These are phyloP conservation scores for Trichosporon sp. DNA, from an alignment of 1,284 basidiomycete species.

Conservation along the genomic window DNA sequence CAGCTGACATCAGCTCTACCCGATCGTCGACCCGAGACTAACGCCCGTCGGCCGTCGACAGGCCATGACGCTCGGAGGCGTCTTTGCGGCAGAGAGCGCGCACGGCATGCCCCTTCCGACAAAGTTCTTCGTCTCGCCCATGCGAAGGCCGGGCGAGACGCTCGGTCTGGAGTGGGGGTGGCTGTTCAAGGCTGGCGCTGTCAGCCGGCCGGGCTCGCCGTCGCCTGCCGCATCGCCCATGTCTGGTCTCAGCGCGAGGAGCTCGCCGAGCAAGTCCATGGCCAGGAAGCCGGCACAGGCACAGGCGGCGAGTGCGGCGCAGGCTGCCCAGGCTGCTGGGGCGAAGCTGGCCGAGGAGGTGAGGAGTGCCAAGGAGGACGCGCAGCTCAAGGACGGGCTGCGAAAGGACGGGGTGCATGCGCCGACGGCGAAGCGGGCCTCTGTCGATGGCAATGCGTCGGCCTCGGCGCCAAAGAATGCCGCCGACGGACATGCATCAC, in stretches of 20 bases:
- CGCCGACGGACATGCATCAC: background rate
- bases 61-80: constrained; percentile 19
- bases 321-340: background rate
- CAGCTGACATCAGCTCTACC: constrained; percentile 19
- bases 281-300: background rate
- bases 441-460: background rate
- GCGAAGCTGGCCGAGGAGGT: background rate
- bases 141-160: constrained; percentile 33
- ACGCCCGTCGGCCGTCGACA: constrained; percentile 24
- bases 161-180: constrained; percentile 32
- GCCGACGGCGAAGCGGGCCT: background rate
- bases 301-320: background rate
- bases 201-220: background rate
- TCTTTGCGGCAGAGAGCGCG: constrained; percentile 20
- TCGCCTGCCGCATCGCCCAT: background rate
- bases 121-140: constrained; percentile 28
- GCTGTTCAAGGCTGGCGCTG: constrained; percentile 15
- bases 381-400: too few species aligned
- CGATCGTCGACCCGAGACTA: constrained; percentile 28
- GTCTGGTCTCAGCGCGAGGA: background rate
- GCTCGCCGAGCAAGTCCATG: background rate
- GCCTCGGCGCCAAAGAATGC: background rate
- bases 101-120: constrained; percentile 32
- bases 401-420: background rate
- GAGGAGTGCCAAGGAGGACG: too few species aligned